Evolutionary conservation across 305 asterid genomes (phyloP).

Genomic region (Ilex paraguariensis): DNA sequence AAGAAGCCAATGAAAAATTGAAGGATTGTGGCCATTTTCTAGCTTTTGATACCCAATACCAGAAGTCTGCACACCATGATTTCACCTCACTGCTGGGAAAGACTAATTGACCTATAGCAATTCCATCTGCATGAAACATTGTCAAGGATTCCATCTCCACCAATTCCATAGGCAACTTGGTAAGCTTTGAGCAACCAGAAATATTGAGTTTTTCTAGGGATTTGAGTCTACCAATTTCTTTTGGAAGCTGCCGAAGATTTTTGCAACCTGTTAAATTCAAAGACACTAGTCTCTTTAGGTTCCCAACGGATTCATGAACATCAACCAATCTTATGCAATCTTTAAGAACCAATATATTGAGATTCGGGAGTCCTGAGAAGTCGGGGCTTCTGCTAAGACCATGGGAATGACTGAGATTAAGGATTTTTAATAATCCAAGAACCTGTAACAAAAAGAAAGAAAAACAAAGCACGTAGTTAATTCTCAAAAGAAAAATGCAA

Average conservation of each 20-base stretch:
- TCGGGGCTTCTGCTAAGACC: conserved; percentile 12
- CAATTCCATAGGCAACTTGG: conserved; percentile 4
- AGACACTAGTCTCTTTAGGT: conserved; percentile 8
- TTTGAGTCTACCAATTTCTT: conserved; percentile 5
- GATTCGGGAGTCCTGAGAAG: conserved; percentile 18
- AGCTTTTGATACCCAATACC: conserved; percentile 6
- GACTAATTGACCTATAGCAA: not conserved
- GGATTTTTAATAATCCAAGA: conserved; percentile 10
- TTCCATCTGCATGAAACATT: conserved; percentile 16
- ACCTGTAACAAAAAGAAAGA: conserved; percentile 5
- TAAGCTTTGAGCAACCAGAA: conserved; percentile 13
- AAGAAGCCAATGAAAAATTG: conserved; percentile 5
- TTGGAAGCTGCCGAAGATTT: conserved; percentile 13
- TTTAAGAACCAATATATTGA: conserved; percentile 12
- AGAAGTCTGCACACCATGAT: conserved; percentile 1
- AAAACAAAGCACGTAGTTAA: not conserved
- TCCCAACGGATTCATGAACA: conserved; percentile 16
- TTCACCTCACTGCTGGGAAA: not conserved
- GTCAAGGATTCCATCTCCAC: conserved; percentile 8
- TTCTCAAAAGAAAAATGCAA: not conserved
- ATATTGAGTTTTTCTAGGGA: conserved; percentile 14
- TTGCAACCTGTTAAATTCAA: conserved; percentile 17
- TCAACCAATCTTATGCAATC: conserved; percentile 13
- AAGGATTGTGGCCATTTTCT: not conserved
- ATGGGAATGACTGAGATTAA: conserved; percentile 17